Base-by-base conservation (phyloP, 805 yeast species). In the Candida loeiensis region DNA sequence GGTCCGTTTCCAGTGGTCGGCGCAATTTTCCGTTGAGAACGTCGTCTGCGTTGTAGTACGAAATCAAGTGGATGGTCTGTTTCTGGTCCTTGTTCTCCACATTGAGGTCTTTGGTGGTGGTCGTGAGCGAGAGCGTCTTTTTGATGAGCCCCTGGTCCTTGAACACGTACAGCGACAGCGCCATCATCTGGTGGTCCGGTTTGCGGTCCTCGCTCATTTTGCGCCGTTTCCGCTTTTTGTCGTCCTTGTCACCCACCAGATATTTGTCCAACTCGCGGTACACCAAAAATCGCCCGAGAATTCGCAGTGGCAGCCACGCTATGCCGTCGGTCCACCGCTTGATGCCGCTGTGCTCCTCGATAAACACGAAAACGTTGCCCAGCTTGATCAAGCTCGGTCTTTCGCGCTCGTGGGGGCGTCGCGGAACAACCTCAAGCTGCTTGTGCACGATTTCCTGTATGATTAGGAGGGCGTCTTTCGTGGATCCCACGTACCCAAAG, bases 301-400 rank as follows among this genome's bases (percentile, higher is more conserved):
- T 88, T 36, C 97, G 70, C 2, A 95, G 83, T 0, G 97, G 96
- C 2, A 90, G 80, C 98, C 98, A 90, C 11, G 90, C 71, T 11
- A 86, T 77, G n/a, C 96, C 96, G 55, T 90, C 98, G 1, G 98
- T 90, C 98, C 98, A 90, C 44, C 98, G 71, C 56, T 85, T 85
- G 45, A 90, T 89, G 2, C 91, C 89, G 0, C 90, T 80, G 9
- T 75, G 68, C 49, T 84, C 87, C 59, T 90, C 96, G 35, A 83
- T 76, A 54, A 90, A 89, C 1, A 91, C 87, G 61, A 90, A 89
- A 1, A 88, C 80, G 49, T 80, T 79, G 0, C 96, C 96, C 7
- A 88, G 80, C 40, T 71, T 65, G 24, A 90, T 87, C 36, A 87
- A 66, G 3, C 63, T 60, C 1, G 72, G 53, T 13, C 95, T 69